Evolutionary conservation across 805 yeast genomes (phyloP).

Genomic region (Pichia gijzeniarum): DNA sequence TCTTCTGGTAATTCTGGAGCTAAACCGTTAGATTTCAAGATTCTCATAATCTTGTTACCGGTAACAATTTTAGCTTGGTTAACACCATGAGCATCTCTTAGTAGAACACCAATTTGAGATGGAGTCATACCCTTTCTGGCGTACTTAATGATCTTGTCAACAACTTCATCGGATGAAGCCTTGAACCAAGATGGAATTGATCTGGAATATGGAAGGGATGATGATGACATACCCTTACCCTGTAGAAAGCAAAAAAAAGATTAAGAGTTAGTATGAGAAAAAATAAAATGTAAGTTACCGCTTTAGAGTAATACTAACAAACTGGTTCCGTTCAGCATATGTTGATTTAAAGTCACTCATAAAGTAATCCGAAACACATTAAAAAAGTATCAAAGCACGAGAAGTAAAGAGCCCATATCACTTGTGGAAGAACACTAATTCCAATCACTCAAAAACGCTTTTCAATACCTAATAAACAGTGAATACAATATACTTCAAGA

Average conservation of each 20-base stretch:
- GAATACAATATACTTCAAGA: neutral
- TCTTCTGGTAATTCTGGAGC: slow-evolving; percentile 99
- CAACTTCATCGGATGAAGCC: slow-evolving; percentile 88
- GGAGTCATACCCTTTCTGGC: slow-evolving; percentile 99
- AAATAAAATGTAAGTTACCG: slow-evolving; percentile 25
- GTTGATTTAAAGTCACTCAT: neutral
- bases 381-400: too few species aligned
- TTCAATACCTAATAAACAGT: too few species aligned
- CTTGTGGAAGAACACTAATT: too few species aligned
- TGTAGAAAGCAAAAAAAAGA: slow-evolving; percentile 27
- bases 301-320: slow-evolving; percentile 27
- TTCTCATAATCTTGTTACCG: slow-evolving; percentile 99
- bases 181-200: slow-evolving; percentile 99
- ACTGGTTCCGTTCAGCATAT: slow-evolving; percentile 47
- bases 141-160: slow-evolving; percentile 97
- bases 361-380: slow-evolving; percentile 1
- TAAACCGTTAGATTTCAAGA: slow-evolving; percentile 98
- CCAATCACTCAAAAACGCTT: too few species aligned
- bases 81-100: slow-evolving; percentile 99
- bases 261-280: slow-evolving; percentile 29
- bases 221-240: slow-evolving; percentile 99
- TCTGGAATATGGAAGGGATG: slow-evolving; percentile 99
- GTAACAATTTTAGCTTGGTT: slow-evolving; percentile 95
- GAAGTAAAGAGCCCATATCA: too few species aligned
- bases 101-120: slow-evolving; percentile 98